A percentile compares a stretch with the other conserved stretches of the same genome.
These are phyloP conservation scores for Lithocarpus polystachyus DNA, from an alignment of 306 rosid genomes.

Conservation along the genomic window DNA sequence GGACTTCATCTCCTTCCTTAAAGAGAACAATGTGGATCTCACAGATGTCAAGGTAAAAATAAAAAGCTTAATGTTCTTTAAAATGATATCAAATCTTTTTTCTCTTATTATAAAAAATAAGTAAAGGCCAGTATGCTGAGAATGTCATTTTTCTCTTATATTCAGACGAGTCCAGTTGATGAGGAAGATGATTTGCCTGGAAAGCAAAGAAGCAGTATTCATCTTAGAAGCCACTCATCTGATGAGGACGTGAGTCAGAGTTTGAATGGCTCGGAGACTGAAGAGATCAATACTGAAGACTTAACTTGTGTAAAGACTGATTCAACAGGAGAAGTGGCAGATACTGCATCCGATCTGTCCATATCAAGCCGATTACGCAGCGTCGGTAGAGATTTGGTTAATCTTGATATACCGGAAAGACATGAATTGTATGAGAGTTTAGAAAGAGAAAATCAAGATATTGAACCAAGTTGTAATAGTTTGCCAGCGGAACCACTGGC, in stretches of 20 bases:
- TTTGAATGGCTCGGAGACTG: constrained; percentile 41
- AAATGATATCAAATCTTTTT: constrained; percentile 8
- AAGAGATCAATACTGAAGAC: constrained; percentile 33
- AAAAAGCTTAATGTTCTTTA: constrained; percentile 3
- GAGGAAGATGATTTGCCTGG: constrained; percentile 41
- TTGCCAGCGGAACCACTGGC: constrained; percentile 22
- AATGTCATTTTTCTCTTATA: constrained; percentile 20
- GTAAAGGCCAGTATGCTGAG: constrained; percentile 22
- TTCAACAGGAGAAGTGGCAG: constrained; percentile 20
- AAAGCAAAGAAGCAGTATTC: constrained; percentile 50
- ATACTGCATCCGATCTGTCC: constrained; percentile 29
- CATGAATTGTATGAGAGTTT: constrained; percentile 25
- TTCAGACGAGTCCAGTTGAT: constrained; percentile 74
- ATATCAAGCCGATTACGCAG: constrained; percentile 24
- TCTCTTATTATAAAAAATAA: neutral
- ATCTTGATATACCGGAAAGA: constrained; percentile 59
- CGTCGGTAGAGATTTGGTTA: constrained; percentile 35
- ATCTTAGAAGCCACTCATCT: constrained; percentile 66
- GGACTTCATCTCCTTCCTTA: constrained; percentile 79
- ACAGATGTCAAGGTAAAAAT: constrained; percentile 74
- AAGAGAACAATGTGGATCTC: constrained; percentile 78
- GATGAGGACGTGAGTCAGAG: constrained; percentile 64
- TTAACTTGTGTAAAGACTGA: constrained; percentile 23
- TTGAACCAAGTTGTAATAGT: constrained; percentile 2
- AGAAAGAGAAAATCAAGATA: constrained; percentile 31